Evolutionary conservation across 164 flowering plant species (phyloP).

Genomic region (Cinnamomum chago): DNA sequence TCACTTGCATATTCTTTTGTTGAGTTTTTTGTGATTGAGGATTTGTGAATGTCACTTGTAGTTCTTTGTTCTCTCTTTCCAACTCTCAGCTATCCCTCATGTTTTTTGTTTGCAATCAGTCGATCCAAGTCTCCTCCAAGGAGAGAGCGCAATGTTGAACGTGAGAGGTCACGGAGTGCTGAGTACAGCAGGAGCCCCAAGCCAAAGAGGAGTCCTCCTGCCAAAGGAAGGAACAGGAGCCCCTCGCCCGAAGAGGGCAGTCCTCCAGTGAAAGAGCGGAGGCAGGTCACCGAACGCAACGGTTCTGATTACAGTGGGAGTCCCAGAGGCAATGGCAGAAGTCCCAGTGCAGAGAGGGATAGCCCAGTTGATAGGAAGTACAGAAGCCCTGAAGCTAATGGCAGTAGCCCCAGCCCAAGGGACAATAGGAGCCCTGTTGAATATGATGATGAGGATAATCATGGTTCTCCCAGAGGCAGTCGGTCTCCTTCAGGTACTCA

Average conservation of each 20-base stretch:
- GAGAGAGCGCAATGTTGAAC: constrained; percentile 42
- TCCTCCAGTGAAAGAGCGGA: constrained; percentile 39
- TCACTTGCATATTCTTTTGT: too few species aligned
- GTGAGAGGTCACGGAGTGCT: constrained; percentile 54
- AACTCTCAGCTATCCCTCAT: background rate
- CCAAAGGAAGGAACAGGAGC: constrained; percentile 51
- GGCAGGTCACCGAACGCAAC: constrained; percentile 18
- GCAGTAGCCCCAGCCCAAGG: constrained; percentile 7
- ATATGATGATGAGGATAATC: constrained; percentile 9
- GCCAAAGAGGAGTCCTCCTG: constrained; percentile 40
- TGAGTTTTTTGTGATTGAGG: background rate
- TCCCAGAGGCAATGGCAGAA: constrained; percentile 48
- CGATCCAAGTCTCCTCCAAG: constrained; percentile 64
- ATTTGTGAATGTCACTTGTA: background rate
- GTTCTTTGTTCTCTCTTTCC: background rate
- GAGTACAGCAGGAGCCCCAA: constrained; percentile 49
- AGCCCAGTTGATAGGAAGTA: constrained; percentile 28
- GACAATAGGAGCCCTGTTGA: constrained; percentile 15
- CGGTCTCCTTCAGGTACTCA: constrained; percentile 11
- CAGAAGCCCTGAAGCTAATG: constrained; percentile 15
- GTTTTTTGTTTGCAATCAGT: constrained; percentile 25
- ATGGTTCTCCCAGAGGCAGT: constrained; percentile 8
- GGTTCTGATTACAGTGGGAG: constrained; percentile 60
- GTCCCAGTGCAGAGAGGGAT: constrained; percentile 15
- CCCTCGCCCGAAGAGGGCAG: constrained; percentile 49